These are phyloP conservation scores for Hortiboletus flavorubellus DNA, from an alignment of 768 basidiomycete genomes.

Conservation along the genomic window DNA sequence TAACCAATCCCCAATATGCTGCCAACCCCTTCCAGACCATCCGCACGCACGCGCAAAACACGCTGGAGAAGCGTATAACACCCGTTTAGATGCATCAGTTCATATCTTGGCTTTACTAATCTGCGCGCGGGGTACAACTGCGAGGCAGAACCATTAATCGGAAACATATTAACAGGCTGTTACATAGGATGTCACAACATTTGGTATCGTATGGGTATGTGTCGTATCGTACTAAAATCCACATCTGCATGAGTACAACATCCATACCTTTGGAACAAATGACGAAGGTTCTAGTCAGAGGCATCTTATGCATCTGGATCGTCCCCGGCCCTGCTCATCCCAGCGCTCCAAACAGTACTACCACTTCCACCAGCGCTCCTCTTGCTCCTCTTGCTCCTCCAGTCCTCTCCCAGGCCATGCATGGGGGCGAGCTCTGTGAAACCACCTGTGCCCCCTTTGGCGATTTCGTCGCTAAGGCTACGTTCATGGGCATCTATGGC, in stretches of 20 bases:
- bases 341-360: constrained; percentile 86
- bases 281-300: background rate
- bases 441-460: constrained; percentile 67
- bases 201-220: constrained; percentile 21
- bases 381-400: constrained; percentile 51
- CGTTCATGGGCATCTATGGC: constrained; percentile 81
- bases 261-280: constrained; percentile 3
- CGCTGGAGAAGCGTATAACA: constrained; percentile 52
- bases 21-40: constrained; percentile 75
- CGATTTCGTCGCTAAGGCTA: constrained; percentile 66
- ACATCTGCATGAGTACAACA: constrained; percentile 16
- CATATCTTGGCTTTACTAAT: background rate
- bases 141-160: background rate
- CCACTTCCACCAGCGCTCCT: constrained; percentile 60
- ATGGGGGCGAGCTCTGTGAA: constrained; percentile 73
- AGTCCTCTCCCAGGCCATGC: constrained; percentile 42
- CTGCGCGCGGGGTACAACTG: background rate
- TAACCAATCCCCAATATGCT: constrained; percentile 61
- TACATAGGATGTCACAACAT: constrained; percentile 21
- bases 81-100: background rate
- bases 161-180: constrained; percentile 19
- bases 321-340: constrained; percentile 64
- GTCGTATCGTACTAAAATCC: constrained; percentile 22
- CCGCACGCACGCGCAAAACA: constrained; percentile 76
- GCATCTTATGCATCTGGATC: constrained; percentile 33